phyloP scores from a whole-genome alignment of 495 filamentous ascomycete species.

The Thermothielavioides terrestris region DNA sequence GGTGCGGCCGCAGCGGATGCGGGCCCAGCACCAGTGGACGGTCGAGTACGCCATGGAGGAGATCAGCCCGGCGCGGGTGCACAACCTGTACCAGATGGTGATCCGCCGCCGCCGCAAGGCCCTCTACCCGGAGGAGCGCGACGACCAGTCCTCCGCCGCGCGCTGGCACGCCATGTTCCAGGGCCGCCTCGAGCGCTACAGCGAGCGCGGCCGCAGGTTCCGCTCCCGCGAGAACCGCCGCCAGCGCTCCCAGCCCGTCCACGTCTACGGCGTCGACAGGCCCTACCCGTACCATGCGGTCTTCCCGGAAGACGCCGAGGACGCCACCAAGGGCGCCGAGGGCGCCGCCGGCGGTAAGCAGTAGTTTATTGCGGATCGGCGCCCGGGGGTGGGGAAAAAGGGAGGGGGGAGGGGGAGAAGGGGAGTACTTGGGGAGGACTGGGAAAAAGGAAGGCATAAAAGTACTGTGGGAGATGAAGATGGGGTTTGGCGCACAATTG shows the following conservation, averaged over 20 bases:
- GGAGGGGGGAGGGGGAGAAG: too few species aligned
- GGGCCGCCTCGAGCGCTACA: constrained; percentile 23
- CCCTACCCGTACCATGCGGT: constrained; percentile 22
- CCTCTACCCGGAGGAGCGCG: constrained; percentile 24
- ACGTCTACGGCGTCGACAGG: constrained; percentile 22
- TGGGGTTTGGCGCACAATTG: too few species aligned
- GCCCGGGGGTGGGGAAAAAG: too few species aligned
- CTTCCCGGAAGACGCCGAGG: constrained; percentile 13
- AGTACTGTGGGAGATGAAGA: too few species aligned
- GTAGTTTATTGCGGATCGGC: too few species aligned
- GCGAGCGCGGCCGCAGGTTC: constrained; percentile 19
- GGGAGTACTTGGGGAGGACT: too few species aligned
- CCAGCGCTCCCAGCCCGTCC: constrained; percentile 17
- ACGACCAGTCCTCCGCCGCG: too few species aligned
- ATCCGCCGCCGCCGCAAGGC: constrained; percentile 44
- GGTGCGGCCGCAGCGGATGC: constrained; percentile 48
- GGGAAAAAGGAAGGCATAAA: too few species aligned
- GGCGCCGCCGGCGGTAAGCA: background rate
- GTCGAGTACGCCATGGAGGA: constrained; percentile 70
- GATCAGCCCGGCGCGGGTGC: constrained; percentile 28
- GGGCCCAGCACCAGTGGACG: constrained; percentile 51
- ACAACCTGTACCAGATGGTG: constrained; percentile 41
- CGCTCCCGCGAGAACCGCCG: constrained; percentile 15
- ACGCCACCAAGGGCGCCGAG: background rate
- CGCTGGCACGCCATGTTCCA: constrained; percentile 32